Evolutionary conservation across 2,329 filamentous ascomycete genomes (phyloP), one percentile per base, ranked within the genome.

Genomic region (Talaromyces sp.): DNA sequence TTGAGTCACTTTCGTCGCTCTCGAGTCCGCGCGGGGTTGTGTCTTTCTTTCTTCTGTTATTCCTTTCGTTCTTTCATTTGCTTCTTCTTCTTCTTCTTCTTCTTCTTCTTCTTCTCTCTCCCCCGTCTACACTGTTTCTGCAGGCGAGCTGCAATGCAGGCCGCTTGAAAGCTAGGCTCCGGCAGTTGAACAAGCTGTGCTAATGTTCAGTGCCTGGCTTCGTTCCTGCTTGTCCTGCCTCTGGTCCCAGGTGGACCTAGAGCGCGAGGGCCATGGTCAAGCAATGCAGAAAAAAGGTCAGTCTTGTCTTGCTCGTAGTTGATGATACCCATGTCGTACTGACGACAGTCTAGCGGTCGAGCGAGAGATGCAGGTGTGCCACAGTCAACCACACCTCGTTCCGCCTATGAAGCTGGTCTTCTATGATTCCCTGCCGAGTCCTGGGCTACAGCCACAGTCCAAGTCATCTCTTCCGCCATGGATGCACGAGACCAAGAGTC

Each of bases 331-430:
- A 53, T 28, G 17, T 17, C 49, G 30, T 58, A 39, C 17, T 56
- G 56, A 57, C 8, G 17, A 13, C 9, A 5, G 25, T 32, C 27
- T 57, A 79, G 77, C 72, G 49, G 65, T 75, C 47, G 71, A 79
- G 61, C 72, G 76, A 66, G 74, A 78, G 62, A 78, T 79, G 76
- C 68, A 72, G 67, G 69, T 80, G 69, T 78, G 74, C 68, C 73
- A 77, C 61, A 72, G 75, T 59, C 78, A 81, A 66, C 80, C 80
- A 63, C 74, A 76, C 66, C 74, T 78, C 49, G 73, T 80, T 53
- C 73, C 77, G 28, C 78, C 78, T 7, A 80, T 80, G 77, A 78
- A 76, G 66, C 69, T 79, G 64, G 71, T 70, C 47, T 70, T 78
- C 58, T 76, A 77, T 63, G 73, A 78, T 67, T 71, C 76, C 58